phyloP scores from a whole-genome alignment of 805 yeast genomes.

The Spencermartinsiella europaea region DNA sequence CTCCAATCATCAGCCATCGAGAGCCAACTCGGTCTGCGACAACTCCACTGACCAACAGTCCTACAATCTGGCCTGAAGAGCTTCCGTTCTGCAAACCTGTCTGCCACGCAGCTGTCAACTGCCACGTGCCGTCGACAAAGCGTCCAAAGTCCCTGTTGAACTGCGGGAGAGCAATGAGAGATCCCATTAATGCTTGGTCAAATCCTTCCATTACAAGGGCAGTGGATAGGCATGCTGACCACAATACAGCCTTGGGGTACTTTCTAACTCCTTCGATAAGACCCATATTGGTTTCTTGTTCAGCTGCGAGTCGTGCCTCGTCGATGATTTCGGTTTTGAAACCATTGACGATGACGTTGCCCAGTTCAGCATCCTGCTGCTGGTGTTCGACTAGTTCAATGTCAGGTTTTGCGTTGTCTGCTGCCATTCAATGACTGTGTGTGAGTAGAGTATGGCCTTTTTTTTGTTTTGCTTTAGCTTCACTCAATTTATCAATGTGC shows the following conservation, averaged over 20 bases:
- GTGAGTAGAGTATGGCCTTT: too few relatives aligned
- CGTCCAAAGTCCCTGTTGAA: constrained; percentile 39
- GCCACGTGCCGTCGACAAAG: constrained; percentile 4
- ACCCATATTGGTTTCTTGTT: constrained; percentile 27
- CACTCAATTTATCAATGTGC: too few relatives aligned
- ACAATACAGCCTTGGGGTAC: constrained; percentile 41
- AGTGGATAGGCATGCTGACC: constrained; percentile 42
- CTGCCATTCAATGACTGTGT: too few relatives aligned
- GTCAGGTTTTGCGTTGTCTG: constrained; percentile 63
- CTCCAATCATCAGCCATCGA: constrained; percentile 36
- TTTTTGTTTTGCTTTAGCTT: too few relatives aligned
- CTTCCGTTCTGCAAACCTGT: constrained; percentile 21
- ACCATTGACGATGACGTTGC: constrained; percentile 1
- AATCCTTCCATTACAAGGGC: constrained; percentile 48
- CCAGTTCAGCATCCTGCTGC: constrained; percentile 32
- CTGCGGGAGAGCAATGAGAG: constrained; percentile 42
- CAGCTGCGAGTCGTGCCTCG: constrained; percentile 16
- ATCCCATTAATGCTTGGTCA: constrained; percentile 37
- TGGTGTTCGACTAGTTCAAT: constrained; percentile 68
- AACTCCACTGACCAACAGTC: constrained; percentile 41
- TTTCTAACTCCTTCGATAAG: constrained; percentile 27
- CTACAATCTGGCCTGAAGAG: constrained; percentile 39
- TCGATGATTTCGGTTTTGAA: background rate
- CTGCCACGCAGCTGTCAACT: constrained; percentile 20
- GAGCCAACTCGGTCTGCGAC: constrained; percentile 43